Percentiles rank a stretch among this genome's conserved stretches.
Evolutionary conservation across 208 protist genomes (phyloP).

Genomic region (Porcisia hertigi): DNA sequence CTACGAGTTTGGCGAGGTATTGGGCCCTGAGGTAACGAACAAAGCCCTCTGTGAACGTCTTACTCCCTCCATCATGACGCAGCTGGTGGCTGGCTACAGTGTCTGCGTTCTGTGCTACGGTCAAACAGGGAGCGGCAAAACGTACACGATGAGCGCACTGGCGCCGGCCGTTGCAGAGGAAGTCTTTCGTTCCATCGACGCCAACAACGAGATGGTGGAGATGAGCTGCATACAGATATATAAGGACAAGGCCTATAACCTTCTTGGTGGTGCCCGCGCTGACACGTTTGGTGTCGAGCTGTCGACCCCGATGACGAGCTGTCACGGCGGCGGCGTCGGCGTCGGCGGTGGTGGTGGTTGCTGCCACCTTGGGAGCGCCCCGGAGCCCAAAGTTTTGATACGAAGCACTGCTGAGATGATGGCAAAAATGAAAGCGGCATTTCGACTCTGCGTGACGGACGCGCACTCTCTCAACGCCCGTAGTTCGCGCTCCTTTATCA

Average conservation of each 20-base stretch:
- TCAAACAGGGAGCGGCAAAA: slow-evolving; percentile 91
- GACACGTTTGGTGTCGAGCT: slow-evolving; percentile 27
- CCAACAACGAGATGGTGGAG: slow-evolving; percentile 60
- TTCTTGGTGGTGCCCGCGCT: slow-evolving; percentile 32
- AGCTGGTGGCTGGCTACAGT: slow-evolving; percentile 55
- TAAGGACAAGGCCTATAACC: slow-evolving; percentile 72
- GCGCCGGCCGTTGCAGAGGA: slow-evolving; percentile 42
- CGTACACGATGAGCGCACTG: slow-evolving; percentile 87
- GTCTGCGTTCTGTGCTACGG: slow-evolving; percentile 85
- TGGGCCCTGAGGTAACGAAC: slow-evolving; percentile 52
- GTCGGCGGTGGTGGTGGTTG: slow-evolving; percentile 8
- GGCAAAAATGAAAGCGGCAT: slow-evolving; percentile 30
- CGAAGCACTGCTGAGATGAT: slow-evolving; percentile 36
- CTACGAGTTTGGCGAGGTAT: slow-evolving; percentile 71
- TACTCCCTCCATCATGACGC: slow-evolving; percentile 59
- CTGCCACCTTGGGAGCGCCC: neutral
- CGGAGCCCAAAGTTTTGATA: slow-evolving; percentile 57
- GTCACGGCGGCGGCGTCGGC: neutral
- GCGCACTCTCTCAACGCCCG: slow-evolving; percentile 57
- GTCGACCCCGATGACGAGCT: slow-evolving; percentile 19
- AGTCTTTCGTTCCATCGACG: slow-evolving; percentile 51
- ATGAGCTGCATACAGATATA: slow-evolving; percentile 82
- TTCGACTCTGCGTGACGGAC: slow-evolving; percentile 43
- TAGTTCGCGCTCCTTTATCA: slow-evolving; percentile 65
- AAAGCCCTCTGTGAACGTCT: slow-evolving; percentile 50